Evolutionary conservation across 345 rosid species (phyloP).

Genomic region (Erucastrum elatum): DNA sequence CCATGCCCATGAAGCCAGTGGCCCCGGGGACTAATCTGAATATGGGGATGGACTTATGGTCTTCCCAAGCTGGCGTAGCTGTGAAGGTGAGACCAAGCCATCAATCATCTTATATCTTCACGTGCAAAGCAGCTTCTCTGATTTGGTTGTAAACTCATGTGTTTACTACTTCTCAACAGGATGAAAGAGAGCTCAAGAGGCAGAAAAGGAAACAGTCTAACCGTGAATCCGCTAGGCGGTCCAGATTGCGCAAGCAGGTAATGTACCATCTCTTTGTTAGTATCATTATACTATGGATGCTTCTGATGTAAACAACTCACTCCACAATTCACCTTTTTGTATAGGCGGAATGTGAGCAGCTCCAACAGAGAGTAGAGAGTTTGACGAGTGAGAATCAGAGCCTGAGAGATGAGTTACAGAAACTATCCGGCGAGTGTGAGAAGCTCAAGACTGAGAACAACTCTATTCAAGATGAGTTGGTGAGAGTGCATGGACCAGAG

Average conservation of each 20-base stretch:
- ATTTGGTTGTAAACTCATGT: conserved; percentile 11
- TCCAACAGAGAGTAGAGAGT: conserved; percentile 73
- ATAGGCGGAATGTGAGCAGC: conserved; percentile 93
- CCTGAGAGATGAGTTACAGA: conserved; percentile 78
- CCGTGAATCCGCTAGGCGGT: conserved; percentile 94
- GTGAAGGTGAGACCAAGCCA: conserved; percentile 55
- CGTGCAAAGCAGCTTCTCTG: conserved; percentile 16
- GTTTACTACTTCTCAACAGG: conserved; percentile 46
- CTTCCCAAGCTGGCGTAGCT: conserved; percentile 61
- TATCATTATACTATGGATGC: not conserved
- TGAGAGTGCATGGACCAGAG: conserved; percentile 68
- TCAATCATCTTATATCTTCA: conserved; percentile 30
- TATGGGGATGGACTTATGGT: conserved; percentile 94
- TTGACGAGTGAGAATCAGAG: conserved; percentile 59
- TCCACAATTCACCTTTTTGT: not conserved
- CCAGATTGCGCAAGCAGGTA: conserved; percentile 98
- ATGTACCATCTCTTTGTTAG: not conserved
- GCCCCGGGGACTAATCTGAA: conserved; percentile 76
- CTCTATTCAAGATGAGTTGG: conserved; percentile 79
- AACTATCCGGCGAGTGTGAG: conserved; percentile 82
- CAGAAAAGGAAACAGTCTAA: conserved; percentile 98
- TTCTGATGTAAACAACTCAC: conserved; percentile 8
- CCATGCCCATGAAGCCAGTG: conserved; percentile 69
- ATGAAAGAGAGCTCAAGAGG: conserved; percentile 88
- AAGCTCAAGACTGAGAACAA: conserved; percentile 82